Evolutionary conservation across 108 stramenopile species (phyloP), one percentile per base, ranked within the genome.

Genomic region (Stephanodiscus triporus): DNA sequence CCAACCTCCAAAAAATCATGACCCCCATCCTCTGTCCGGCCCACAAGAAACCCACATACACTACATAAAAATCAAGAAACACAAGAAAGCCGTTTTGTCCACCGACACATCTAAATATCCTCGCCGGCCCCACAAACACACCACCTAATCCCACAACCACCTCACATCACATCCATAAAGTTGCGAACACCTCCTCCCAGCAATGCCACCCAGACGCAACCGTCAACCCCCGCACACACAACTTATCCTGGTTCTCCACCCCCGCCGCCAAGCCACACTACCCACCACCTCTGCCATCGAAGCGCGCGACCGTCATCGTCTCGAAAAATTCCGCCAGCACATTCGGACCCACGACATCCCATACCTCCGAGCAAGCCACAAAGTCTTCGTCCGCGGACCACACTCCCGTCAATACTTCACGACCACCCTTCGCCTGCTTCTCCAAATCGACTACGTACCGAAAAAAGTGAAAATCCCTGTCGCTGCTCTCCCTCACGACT

Each of bases 11-110:
- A 11, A 45, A 45, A 45, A 45, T 45, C 43, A 45, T 45, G 43
- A 45, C 43, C 32, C 5, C 32, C 32, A 45, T 45, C 43, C 14
- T 45, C 43, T 45, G 43, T 45, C 43, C 14, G 14, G 43, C 43
- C 43, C 43, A 45, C 43, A 45, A 45, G 43, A 45, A 45, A 45
- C 40, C n/a, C n/a, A n/a, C n/a, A n/a, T n/a, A 40, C 40, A 45
- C 4, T 16, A 16, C 43, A 45, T 16, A 0, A 45, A 11, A 45
- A 45, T 2, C 16, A 45, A 16, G 16, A 17, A 45, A 16, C 14
- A 14, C 43, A 17, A 45, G 14, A 45, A 14, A n/a, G n/a, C 43
- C 43, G 16, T 45, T 45, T 45, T 13, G 43, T 3, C 43, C 43
- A 45, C 43, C 43, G 43, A 45, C 43, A 13, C 43, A 45, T 45